phyloP scores from a whole-genome alignment of 2,329 filamentous ascomycete species.

The Penicillium thymicola region DNA sequence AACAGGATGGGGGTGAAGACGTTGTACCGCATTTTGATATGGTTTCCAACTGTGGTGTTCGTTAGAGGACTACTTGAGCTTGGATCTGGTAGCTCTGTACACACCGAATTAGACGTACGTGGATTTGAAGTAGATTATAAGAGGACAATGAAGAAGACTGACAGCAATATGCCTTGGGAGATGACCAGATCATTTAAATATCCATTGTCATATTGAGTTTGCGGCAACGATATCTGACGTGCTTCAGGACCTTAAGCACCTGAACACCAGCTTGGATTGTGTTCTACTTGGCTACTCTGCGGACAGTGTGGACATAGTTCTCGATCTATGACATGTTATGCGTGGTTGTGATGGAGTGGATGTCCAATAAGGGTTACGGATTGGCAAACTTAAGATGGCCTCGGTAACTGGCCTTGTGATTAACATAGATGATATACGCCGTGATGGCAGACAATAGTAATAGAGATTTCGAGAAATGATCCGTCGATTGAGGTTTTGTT shows the following conservation, averaged over 20 bases:
- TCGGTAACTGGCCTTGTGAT: neutral
- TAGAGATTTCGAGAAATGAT: neutral
- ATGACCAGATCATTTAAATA: neutral
- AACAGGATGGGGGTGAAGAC: constrained; percentile 4
- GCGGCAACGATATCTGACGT: neutral
- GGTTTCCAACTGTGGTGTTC: neutral
- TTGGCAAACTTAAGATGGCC: neutral
- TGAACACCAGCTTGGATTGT: neutral
- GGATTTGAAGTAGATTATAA: too few species aligned
- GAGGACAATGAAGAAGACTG: neutral
- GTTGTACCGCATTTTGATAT: constrained; percentile 4
- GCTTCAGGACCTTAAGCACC: neutral
- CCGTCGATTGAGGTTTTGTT: neutral
- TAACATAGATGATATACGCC: neutral
- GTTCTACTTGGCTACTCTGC: neutral
- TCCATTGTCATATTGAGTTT: neutral
- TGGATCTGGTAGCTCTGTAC: neutral
- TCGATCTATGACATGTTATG: constrained; percentile 8
- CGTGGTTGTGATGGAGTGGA: neutral
- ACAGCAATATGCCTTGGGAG: neutral
- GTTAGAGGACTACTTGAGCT: neutral
- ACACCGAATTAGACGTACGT: neutral
- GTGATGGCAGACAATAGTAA: neutral
- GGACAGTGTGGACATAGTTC: neutral
- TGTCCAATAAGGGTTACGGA: neutral